Percentiles rank a stretch among this genome's conserved stretches.
These are phyloP conservation scores for Marsdenia floribunda DNA, from an alignment of 257 asterid genomes.

Conservation along the genomic window DNA sequence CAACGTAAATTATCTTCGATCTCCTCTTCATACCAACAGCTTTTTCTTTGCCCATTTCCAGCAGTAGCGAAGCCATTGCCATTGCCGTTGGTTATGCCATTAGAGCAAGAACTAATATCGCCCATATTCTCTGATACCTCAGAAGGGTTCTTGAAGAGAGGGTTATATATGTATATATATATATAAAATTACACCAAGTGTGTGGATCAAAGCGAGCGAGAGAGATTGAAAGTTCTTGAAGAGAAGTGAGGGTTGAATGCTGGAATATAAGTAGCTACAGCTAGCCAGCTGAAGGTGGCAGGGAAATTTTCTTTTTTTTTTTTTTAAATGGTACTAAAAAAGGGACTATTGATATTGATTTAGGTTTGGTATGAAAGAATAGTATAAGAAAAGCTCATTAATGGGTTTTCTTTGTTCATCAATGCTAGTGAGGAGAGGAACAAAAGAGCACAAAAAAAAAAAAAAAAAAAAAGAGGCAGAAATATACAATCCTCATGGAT, in stretches of 20 bases:
- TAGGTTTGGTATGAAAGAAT: constrained; percentile 21
- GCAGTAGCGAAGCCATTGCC: constrained; percentile 38
- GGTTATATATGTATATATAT: no score
- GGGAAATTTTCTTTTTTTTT: not conserved
- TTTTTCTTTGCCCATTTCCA: constrained; percentile 50
- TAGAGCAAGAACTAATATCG: constrained; percentile 51
- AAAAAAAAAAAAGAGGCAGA: not conserved
- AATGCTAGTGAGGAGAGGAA: not conserved
- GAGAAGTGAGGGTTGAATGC: constrained; percentile 19
- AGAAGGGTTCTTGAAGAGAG: constrained; percentile 7
- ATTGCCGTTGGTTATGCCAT: constrained; percentile 30
- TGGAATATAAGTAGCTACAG: constrained; percentile 31
- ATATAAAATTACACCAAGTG: no score
- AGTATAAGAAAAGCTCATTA: constrained; percentile 9
- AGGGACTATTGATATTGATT: constrained; percentile 13
- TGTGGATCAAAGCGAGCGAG: not conserved
- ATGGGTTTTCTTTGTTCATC: constrained; percentile 2
- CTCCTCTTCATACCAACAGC: constrained; percentile 99
- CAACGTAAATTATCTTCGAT: constrained; percentile 89
- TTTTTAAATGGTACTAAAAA: not conserved
- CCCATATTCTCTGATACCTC: constrained; percentile 44
- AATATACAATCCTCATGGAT: constrained; percentile 55
- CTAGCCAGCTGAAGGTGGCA: constrained; percentile 17
- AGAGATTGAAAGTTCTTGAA: constrained; percentile 21
- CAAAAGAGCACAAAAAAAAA: not conserved